phyloP scores from a whole-genome alignment of 345 rosid species.

The Eucalyptus polyanthemos region DNA sequence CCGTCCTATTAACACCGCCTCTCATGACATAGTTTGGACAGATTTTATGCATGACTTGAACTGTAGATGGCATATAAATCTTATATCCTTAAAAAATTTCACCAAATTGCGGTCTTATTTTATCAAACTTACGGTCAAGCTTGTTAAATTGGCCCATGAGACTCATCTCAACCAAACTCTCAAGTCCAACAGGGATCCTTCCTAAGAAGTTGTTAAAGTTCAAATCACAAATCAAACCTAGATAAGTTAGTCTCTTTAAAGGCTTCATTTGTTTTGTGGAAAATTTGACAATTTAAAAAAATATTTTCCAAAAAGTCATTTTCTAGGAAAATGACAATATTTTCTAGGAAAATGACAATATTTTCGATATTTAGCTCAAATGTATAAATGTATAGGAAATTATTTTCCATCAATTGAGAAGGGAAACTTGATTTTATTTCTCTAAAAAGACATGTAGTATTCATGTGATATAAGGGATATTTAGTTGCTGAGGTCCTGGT shows the following conservation, averaged over 20 bases:
- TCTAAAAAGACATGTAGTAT: background rate
- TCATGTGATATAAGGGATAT: background rate
- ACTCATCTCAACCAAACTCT: background rate
- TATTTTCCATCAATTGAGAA: background rate
- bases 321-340: too few relatives aligned
- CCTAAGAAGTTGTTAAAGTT: background rate
- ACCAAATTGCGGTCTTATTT: background rate
- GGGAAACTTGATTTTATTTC: background rate
- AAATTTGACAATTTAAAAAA: too few relatives aligned
- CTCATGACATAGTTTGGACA: background rate
- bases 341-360: too few relatives aligned
- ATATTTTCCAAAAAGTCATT: too few relatives aligned
- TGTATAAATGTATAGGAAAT: background rate
- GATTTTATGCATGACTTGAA: background rate
- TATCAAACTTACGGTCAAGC: background rate
- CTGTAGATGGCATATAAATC: background rate
- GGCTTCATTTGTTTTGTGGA: rapidly evolving
- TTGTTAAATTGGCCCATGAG: background rate
- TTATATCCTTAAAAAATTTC: background rate
- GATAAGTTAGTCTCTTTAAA: background rate
- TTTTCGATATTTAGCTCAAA: rapidly evolving
- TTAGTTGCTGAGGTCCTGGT: rapidly evolving
- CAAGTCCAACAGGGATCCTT: background rate
- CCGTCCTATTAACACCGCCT: background rate
- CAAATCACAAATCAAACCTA: background rate